Evolutionary conservation across 1,139 yeast species (phyloP).

Genomic region (Sugiyamaella novakii): DNA sequence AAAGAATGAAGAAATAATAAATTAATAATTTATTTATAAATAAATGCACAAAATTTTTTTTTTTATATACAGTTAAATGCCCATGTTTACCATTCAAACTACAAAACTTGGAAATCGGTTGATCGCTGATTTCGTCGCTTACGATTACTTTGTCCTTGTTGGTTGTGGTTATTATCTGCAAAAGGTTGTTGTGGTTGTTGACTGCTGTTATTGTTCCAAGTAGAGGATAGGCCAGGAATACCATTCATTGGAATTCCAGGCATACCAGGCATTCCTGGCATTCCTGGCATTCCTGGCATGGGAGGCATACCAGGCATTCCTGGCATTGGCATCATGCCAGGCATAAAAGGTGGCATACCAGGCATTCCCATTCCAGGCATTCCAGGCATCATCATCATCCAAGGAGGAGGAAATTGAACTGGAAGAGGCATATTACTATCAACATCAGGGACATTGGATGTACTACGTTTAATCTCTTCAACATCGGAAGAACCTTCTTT

Average conservation of each 20-base stretch:
- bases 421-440: slow-evolving; percentile 28
- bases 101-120: slow-evolving; percentile 11
- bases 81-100: not conserved
- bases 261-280: slow-evolving; percentile 2
- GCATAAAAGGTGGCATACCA: slow-evolving; percentile 8
- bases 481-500: slow-evolving; percentile 16
- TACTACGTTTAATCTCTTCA: slow-evolving; percentile 10
- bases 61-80: too few relatives aligned
- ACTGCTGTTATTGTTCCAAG: not conserved
- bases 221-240: slow-evolving; percentile 12
- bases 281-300: slow-evolving; percentile 10
- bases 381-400: slow-evolving; percentile 28
- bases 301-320: slow-evolving; percentile 25
- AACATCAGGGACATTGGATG: slow-evolving; percentile 26
- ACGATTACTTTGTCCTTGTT: slow-evolving; percentile 8
- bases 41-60: too few relatives aligned
- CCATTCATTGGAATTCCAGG: not conserved
- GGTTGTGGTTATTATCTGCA: slow-evolving; percentile 1
- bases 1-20: too few relatives aligned
- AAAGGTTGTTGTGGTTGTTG: slow-evolving; percentile 1
- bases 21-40: too few relatives aligned
- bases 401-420: slow-evolving; percentile 19
- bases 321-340: slow-evolving; percentile 21
- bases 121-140: slow-evolving; percentile 12
- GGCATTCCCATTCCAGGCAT: slow-evolving; percentile 26